These are phyloP conservation scores for Conringia planisiliqua DNA, from an alignment of 345 rosid species.

Conservation along the genomic window DNA sequence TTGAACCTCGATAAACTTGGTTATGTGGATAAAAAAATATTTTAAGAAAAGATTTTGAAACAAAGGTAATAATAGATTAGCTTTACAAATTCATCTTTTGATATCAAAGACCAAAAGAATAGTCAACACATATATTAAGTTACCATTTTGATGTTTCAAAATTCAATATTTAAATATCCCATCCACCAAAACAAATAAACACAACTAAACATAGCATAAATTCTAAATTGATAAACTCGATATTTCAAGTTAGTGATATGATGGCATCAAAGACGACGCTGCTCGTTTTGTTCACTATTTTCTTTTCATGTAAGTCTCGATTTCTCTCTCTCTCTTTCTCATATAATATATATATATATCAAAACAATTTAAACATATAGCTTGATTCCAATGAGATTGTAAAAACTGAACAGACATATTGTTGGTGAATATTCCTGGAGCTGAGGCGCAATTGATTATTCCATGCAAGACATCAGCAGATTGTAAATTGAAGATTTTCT, in stretches of 20 bases:
- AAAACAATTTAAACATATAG: neutral
- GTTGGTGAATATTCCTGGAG: constrained; percentile 16
- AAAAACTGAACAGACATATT: neutral
- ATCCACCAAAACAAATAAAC: neutral
- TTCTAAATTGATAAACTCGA: no score
- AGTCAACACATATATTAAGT: neutral
- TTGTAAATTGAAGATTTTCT: constrained; percentile 1
- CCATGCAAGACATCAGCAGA: constrained; percentile 17
- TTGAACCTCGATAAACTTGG: no score
- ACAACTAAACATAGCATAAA: no score
- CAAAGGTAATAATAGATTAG: no score
- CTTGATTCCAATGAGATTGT: neutral
- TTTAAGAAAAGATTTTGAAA: no score
- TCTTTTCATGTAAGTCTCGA: neutral
- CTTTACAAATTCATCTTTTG: no score
- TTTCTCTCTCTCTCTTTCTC: neutral
- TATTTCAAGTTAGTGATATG: no score
- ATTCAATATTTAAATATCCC: neutral
- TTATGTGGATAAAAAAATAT: no score
- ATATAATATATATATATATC: no score
- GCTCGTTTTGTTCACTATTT: no score
- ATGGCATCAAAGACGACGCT: no score
- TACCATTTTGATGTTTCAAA: neutral
- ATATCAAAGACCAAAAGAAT: no score
- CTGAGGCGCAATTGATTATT: constrained; percentile 21